Evolutionary conservation across 139 green algal species (phyloP).

Genomic region (Choricystis sp.): DNA sequence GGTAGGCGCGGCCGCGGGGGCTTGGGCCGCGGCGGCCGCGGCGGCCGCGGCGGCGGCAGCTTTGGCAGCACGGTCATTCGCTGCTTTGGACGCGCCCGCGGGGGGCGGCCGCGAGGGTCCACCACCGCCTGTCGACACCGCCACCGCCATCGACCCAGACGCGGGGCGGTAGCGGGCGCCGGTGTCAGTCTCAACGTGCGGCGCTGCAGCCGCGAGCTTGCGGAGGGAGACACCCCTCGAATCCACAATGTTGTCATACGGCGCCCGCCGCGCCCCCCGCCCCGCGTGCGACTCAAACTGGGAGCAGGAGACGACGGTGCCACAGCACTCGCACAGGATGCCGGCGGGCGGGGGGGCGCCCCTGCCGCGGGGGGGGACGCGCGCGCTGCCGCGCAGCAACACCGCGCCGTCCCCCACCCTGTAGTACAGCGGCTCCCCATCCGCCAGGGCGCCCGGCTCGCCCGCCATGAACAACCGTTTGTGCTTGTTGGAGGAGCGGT

Average conservation of each 20-base stretch:
- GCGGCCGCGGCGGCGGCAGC: not conserved
- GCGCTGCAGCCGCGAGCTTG: slow-evolving; percentile 16
- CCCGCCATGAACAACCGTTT: slow-evolving; percentile 47
- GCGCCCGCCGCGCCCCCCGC: slow-evolving; percentile 34
- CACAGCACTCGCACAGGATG: slow-evolving; percentile 74
- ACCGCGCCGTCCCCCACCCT: slow-evolving; percentile 10
- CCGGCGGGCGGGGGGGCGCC: slow-evolving; percentile 19
- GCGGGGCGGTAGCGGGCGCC: not conserved
- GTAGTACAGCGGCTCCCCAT: slow-evolving; percentile 25
- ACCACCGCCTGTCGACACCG: too few species aligned
- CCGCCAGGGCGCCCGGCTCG: slow-evolving; percentile 20
- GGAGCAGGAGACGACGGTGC: slow-evolving; percentile 43
- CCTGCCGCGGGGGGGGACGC: slow-evolving; percentile 14
- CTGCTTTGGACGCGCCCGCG: not conserved
- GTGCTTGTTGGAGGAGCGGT: slow-evolving; percentile 46
- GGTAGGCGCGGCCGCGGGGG: not conserved
- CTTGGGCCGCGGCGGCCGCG: not conserved
- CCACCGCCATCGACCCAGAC: not conserved
- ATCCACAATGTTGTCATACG: slow-evolving; percentile 66
- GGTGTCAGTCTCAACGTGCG: not conserved
- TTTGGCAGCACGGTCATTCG: slow-evolving; percentile 1
- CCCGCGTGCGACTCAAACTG: slow-evolving; percentile 73
- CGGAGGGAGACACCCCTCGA: slow-evolving; percentile 36
- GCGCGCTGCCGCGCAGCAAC: slow-evolving; percentile 39
- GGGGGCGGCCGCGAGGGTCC: too few species aligned